These are phyloP conservation scores for Symmetrospora coprosmae DNA, from an alignment of 768 basidiomycete species.

Conservation along the genomic window DNA sequence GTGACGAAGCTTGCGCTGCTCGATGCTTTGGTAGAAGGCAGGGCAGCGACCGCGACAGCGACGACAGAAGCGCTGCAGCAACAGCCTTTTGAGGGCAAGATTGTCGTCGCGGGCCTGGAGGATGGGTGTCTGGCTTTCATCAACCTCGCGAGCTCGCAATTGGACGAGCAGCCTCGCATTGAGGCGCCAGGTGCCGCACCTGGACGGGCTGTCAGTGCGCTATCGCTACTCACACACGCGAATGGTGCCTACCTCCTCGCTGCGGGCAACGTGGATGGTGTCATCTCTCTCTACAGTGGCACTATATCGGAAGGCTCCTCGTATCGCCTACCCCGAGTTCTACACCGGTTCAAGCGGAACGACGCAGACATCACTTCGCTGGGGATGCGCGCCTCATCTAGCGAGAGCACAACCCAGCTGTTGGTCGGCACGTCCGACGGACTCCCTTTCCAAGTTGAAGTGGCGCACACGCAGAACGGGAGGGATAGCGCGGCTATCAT, in stretches of 20 bases:
- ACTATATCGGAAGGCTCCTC: no score
- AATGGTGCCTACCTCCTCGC: background rate
- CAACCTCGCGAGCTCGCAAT: background rate
- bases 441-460: background rate
- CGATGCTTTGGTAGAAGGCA: no score
- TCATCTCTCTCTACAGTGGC: background rate
- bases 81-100: background rate
- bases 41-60: no score
- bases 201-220: background rate
- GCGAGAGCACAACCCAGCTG: background rate
- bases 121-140: background rate
- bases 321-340: no score
- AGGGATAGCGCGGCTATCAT: no score
- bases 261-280: constrained; percentile 1
- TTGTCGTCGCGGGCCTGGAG: background rate
- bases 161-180: no score
- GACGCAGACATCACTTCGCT: constrained; percentile 6
- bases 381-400: background rate
- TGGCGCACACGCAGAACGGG: no score
- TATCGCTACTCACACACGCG: background rate
- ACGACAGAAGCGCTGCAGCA: no score
- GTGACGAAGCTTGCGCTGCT: no score
- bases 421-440: constrained; percentile 4
- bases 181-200: no score
- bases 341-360: background rate